Evolutionary conservation across 805 yeast genomes (phyloP), one percentile per base, ranked within the genome.

Genomic region (Zygotorulaspora florentina): DNA sequence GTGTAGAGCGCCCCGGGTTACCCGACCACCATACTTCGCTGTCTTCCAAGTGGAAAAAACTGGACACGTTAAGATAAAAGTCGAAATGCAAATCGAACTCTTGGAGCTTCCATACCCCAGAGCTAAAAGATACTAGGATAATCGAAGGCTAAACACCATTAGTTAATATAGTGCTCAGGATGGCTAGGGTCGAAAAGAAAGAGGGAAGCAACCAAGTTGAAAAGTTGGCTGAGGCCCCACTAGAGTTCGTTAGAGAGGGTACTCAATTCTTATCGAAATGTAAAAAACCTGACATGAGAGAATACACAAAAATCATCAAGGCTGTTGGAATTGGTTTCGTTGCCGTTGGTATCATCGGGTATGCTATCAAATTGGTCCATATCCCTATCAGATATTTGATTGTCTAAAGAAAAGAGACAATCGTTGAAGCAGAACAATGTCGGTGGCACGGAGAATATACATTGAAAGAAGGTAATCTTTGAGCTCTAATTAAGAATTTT

Each of bases 261-360:
- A 71, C 83, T 48, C 87, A 88, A 49, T 93, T 93, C 68, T 75
- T 93, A 60, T 79, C 80, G 66, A 87, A 87, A 70, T 91, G 98
- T 75, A 84, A 93, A 63, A 91, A 93, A 72, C 99, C 99, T 57
- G 83, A 82, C 66, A 72, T 77, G 65, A 87, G 85, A 67, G 99
- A 91, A 72, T 91, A 87, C 76, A 59, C 82, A 48, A 84, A 85
- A 69, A 85, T 91, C 64, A 79, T 93, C 54, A 85, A 93, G 71
- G 97, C 97, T 43, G 98, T 91, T 43, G 98, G 98, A 61, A 77
- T 90, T 53, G 99, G 99, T 57, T 91, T 91, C 71, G 74, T 91
- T 59, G 91, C 91, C 80, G 93, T 91, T 90, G 99, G 99, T 64
- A 85, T 87, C 61, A 95, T 93, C 62, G 99, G 99, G 47, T 91